phyloP scores from a whole-genome alignment of 805 yeast genomes.

The Monosporozyma siamensis region DNA sequence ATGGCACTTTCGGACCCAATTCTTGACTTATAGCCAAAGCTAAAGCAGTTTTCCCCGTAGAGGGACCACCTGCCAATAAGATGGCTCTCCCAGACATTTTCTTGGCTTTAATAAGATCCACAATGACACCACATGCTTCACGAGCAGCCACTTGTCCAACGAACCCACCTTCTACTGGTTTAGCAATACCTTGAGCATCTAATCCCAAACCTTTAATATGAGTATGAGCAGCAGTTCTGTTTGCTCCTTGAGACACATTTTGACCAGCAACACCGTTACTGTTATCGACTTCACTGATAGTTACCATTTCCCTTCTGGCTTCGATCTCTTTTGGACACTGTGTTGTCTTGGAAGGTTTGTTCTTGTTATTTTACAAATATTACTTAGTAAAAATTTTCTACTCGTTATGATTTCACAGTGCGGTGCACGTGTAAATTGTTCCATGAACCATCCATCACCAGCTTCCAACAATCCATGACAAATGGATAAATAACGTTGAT shows the following conservation, averaged over 20 bases:
- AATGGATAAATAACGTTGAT: too few relatives aligned
- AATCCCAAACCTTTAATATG: conserved; percentile 92
- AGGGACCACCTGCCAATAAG: conserved; percentile 93
- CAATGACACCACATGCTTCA: conserved; percentile 91
- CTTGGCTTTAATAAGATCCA: conserved; percentile 84
- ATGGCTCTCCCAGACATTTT: conserved; percentile 96
- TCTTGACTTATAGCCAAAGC: conserved; percentile 95
- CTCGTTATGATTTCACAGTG: too few relatives aligned
- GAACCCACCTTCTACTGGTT: conserved; percentile 77
- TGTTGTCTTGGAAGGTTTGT: too few relatives aligned
- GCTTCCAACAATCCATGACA: too few relatives aligned
- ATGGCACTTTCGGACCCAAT: conserved; percentile 94
- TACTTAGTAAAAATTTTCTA: too few relatives aligned
- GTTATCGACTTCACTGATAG: conserved; percentile 68
- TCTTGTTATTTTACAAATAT: too few relatives aligned
- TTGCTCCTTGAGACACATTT: conserved; percentile 10
- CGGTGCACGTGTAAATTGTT: too few relatives aligned
- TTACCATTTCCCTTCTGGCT: conserved; percentile 45
- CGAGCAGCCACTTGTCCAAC: conserved; percentile 65
- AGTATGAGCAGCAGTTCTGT: conserved; percentile 89
- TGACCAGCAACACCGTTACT: conserved; percentile 40
- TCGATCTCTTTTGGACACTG: too few relatives aligned
- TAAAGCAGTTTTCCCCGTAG: conserved; percentile 96
- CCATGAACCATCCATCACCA: too few relatives aligned
- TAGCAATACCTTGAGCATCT: conserved; percentile 82